A percentile compares a stretch with the other conserved stretches of the same genome.
phyloP scores from a whole-genome alignment of 345 rosid genomes.

The Clarkia xantiana region DNA sequence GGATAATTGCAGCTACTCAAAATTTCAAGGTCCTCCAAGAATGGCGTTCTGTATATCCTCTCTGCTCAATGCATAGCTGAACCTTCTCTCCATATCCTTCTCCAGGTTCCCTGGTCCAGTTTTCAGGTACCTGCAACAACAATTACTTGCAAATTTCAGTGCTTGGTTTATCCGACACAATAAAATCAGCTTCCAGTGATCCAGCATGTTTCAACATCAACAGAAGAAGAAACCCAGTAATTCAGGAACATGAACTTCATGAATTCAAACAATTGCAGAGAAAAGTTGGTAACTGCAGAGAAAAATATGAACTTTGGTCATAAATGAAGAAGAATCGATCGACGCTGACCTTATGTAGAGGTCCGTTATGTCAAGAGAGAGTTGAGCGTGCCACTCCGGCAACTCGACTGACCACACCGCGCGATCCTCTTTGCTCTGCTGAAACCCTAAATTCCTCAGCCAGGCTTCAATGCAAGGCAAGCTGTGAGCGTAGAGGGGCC shows the following conservation, averaged over 20 bases:
- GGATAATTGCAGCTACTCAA: too few relatives aligned
- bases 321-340: background rate
- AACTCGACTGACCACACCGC: slow-evolving; percentile 70
- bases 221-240: too few relatives aligned
- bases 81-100: slow-evolving; percentile 86
- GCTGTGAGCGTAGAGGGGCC: slow-evolving; percentile 82
- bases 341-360: slow-evolving; percentile 51
- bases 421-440: slow-evolving; percentile 57
- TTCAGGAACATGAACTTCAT: too few relatives aligned
- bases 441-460: slow-evolving; percentile 63
- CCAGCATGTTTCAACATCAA: too few relatives aligned
- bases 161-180: too few relatives aligned
- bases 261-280: too few relatives aligned
- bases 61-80: slow-evolving; percentile 87
- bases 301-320: background rate
- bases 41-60: slow-evolving; percentile 86
- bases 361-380: slow-evolving; percentile 79
- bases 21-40: slow-evolving; percentile 71
- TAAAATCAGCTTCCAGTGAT: too few relatives aligned
- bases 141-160: background rate
- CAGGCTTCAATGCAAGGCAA: slow-evolving; percentile 88
- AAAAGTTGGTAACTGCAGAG: too few relatives aligned
- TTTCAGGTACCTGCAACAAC: slow-evolving; percentile 58
- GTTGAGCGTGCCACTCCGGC: slow-evolving; percentile 78
- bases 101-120: slow-evolving; percentile 86